A percentile compares a stretch with the other conserved stretches of the same genome.
phyloP scores from a whole-genome alignment of 2,329 filamentous ascomycete genomes.

The Nemania sp. region DNA sequence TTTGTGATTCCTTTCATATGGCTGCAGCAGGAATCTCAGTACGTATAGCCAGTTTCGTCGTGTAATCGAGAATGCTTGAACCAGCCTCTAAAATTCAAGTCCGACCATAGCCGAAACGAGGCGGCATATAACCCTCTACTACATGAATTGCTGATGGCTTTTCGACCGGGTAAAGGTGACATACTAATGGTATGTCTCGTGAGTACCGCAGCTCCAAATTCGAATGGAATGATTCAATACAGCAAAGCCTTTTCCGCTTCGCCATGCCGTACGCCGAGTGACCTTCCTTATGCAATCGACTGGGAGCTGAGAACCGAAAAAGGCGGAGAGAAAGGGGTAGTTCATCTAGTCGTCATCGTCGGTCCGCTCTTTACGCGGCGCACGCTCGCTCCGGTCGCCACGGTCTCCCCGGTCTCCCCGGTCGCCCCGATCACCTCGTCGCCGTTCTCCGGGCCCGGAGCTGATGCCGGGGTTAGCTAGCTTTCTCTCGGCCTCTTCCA shows the following conservation, averaged over 20 bases:
- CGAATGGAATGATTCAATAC: constrained; percentile 30
- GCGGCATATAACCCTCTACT: constrained; percentile 19
- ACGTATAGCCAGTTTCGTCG: constrained; percentile 15
- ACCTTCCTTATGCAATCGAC: constrained; percentile 34
- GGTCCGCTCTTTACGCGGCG: constrained; percentile 50
- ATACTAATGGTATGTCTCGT: constrained; percentile 16
- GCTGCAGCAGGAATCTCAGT: constrained; percentile 15
- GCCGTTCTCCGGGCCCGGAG: constrained; percentile 41
- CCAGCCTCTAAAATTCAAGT: constrained; percentile 18
- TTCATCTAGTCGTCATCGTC: constrained; percentile 59
- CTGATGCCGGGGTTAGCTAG: constrained; percentile 49
- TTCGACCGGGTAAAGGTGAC: constrained; percentile 8
- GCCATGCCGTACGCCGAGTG: constrained; percentile 37
- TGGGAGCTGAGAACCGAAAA: constrained; percentile 29
- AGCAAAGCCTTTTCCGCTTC: constrained; percentile 31
- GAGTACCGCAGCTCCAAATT: constrained; percentile 18
- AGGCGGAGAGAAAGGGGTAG: constrained; percentile 29
- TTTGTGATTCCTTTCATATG: constrained; percentile 14
- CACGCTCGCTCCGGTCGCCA: constrained; percentile 39
- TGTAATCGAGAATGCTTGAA: too few relatives aligned
- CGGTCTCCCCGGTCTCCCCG: constrained; percentile 34
- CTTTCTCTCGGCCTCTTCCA: constrained; percentile 72
- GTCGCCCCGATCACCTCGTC: constrained; percentile 31
- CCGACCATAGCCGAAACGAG: constrained; percentile 16
- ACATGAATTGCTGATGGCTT: constrained; percentile 19